A percentile compares a stretch with the other conserved stretches of the same genome.
phyloP scores from a whole-genome alignment of 129 eudicot species.

The Chrysanthemum seticuspe region DNA sequence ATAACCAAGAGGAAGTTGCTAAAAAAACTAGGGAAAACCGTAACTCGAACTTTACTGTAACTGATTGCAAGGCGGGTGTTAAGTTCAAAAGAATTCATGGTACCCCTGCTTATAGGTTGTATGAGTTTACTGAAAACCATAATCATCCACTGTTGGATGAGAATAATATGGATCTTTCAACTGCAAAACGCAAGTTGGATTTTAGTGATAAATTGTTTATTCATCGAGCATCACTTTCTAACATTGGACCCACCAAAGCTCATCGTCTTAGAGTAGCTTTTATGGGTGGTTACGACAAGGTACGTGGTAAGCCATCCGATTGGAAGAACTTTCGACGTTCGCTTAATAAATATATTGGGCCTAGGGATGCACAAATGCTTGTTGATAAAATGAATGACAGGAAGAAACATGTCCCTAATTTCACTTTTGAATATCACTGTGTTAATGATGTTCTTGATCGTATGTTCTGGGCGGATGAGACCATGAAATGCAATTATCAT shows the following conservation, averaged over 20 bases:
- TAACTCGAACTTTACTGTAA: too few relatives aligned
- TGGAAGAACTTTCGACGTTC: background rate
- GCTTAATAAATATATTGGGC: background rate
- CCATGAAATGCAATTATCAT: background rate
- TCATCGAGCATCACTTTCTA: background rate
- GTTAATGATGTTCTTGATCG: background rate
- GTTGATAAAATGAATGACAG: background rate
- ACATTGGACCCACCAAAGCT: background rate
- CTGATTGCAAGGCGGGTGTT: too few relatives aligned
- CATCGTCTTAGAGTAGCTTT: background rate
- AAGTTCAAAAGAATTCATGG: too few relatives aligned
- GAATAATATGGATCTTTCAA: background rate
- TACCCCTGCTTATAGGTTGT: too few relatives aligned
- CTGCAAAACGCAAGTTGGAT: background rate
- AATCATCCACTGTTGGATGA: background rate
- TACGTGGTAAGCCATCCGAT: background rate
- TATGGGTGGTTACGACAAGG: background rate
- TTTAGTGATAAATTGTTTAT: background rate
- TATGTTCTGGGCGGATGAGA: constrained; percentile 6
- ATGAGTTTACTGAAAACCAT: too few relatives aligned
- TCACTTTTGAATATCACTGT: background rate
- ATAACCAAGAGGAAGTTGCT: too few relatives aligned
- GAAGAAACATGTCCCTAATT: background rate
- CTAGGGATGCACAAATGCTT: background rate
- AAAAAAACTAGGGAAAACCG: too few relatives aligned